Conservation (phyloP, 2,329 filamentous ascomycete genomes). For the Clonostachys solani region DNA sequence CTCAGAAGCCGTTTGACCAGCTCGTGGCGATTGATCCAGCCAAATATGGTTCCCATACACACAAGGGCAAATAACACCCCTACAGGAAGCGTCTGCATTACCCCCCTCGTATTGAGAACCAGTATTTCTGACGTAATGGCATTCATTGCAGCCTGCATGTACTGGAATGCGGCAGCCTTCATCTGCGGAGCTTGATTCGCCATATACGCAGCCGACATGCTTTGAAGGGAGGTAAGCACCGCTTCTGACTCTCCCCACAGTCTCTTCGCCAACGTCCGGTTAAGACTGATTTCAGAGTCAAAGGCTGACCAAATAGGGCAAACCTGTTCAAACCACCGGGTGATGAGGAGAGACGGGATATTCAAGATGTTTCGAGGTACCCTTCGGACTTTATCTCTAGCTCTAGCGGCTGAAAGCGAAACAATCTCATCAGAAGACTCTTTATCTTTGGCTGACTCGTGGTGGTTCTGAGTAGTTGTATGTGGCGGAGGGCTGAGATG, state of each 20-base stretch:
- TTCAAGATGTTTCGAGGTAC: conserved; percentile 12
- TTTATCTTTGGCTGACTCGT: background rate
- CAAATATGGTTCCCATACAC: conserved; percentile 31
- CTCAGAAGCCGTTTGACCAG: conserved; percentile 24
- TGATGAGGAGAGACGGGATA: conserved; percentile 22
- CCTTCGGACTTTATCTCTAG: background rate
- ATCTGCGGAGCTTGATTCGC: conserved; percentile 26
- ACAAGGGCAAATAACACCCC: conserved; percentile 29
- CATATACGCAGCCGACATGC: conserved; percentile 33
- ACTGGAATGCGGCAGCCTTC: conserved; percentile 21
- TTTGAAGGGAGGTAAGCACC: conserved; percentile 30
- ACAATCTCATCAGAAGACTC: background rate
- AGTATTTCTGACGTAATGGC: conserved; percentile 26
- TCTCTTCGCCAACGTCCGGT: conserved; percentile 27
- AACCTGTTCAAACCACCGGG: conserved; percentile 32
- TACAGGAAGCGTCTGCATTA: conserved; percentile 17
- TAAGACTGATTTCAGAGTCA: conserved; percentile 30
- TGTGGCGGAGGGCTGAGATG: background rate
- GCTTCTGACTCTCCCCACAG: conserved; percentile 28
- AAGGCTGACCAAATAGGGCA: conserved; percentile 34
- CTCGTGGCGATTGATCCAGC: conserved; percentile 29
- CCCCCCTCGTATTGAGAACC: conserved; percentile 11
- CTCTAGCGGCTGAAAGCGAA: background rate
- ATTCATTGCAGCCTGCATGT: conserved; percentile 25
- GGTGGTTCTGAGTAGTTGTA: background rate